phyloP scores from a whole-genome alignment of 2,329 filamentous ascomycete genomes.

The Aspergillus tamarii region DNA sequence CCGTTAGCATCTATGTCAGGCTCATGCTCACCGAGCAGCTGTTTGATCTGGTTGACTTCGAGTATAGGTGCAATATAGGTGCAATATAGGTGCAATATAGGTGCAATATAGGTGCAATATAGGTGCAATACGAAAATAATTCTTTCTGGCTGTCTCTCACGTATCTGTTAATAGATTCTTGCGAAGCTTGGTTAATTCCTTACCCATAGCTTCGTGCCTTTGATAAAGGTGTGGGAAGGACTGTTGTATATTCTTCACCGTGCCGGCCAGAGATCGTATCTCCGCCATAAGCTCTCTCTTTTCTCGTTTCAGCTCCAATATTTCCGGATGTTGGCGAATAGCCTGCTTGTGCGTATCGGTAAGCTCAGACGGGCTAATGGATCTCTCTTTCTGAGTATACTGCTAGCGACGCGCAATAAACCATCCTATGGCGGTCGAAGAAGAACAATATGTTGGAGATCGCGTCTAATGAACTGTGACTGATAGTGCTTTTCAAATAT shows the following conservation, averaged over 20 bases:
- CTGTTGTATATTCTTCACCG: conserved; percentile 23
- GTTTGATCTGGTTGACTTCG: conserved; percentile 31
- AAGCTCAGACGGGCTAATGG: conserved; percentile 24
- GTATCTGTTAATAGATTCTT: conserved; percentile 27
- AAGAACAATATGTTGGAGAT: conserved; percentile 33
- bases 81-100: no score
- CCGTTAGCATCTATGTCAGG: conserved; percentile 71
- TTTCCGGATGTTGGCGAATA: conserved; percentile 24
- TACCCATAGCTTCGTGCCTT: conserved; percentile 24
- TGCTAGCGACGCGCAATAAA: conserved; percentile 24
- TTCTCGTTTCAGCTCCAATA: conserved; percentile 28
- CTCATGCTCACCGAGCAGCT: conserved; percentile 27
- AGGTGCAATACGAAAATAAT: conserved; percentile 32
- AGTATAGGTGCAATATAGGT: conserved; percentile 26
- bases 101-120: no score
- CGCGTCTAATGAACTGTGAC: conserved; percentile 28
- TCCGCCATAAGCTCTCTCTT: conserved; percentile 30
- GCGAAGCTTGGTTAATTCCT: conserved; percentile 24
- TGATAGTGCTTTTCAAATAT: conserved; percentile 34
- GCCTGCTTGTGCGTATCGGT: conserved; percentile 22
- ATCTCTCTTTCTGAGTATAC: conserved; percentile 33
- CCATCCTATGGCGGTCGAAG: conserved; percentile 29
- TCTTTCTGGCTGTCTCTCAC: conserved; percentile 26
- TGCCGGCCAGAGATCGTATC: conserved; percentile 29
- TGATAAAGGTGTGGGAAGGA: conserved; percentile 27